Evolutionary conservation across 139 green algal genomes (phyloP), one percentile per base, ranked within the genome.

Genomic region (Mychonastes homosphaera): DNA sequence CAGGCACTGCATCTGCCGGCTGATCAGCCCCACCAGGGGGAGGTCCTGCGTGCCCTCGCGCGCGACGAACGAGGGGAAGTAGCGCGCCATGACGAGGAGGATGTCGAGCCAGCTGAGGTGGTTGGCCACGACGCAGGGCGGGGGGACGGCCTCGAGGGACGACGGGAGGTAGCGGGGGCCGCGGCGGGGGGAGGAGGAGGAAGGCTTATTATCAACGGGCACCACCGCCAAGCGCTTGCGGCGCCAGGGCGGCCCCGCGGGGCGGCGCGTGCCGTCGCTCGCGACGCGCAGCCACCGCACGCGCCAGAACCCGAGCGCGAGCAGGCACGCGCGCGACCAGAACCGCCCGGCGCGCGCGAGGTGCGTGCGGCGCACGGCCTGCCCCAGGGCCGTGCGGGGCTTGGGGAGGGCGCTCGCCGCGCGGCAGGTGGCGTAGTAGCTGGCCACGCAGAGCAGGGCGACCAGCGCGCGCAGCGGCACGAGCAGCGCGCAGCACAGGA

Each of bases 101-200:
- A 96, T 95, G 66, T 96, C 88, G 4, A 74, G 46, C 78, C 78
- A 96, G 53, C 74, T 73, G 36, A 75, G 56, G 67, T 92, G 87
- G 64, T 95, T 95, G 40, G 71, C 84, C 4, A 95, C 77, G 21
- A 94, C 79, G 18, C 3, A 30, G 36, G 26, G 18, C 18, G 45
- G 23, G 24, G 26, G 19, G 0, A 26, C 5, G 36, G 28, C 16
- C n/a, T 41, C 38, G 0, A 1, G 47, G 34, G 47, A 52, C 35
- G 21, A 54, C 19, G n/a, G 47, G 21, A 21, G 6, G 21, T 34
- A 54, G n/a, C 21, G n/a, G n/a, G n/a, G n/a, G n/a, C n/a, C n/a
- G n/a, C n/a, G n/a, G n/a, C n/a, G n/a, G n/a, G n/a, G n/a, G n/a
- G n/a, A 34, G 7, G 2, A 33, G 47, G 1, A 35, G 47, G 27